Percentiles rank a stretch among this genome's conserved stretches.
Evolutionary conservation across 2,329 filamentous ascomycete species (phyloP).

Genomic region (Aspergillus sp.): DNA sequence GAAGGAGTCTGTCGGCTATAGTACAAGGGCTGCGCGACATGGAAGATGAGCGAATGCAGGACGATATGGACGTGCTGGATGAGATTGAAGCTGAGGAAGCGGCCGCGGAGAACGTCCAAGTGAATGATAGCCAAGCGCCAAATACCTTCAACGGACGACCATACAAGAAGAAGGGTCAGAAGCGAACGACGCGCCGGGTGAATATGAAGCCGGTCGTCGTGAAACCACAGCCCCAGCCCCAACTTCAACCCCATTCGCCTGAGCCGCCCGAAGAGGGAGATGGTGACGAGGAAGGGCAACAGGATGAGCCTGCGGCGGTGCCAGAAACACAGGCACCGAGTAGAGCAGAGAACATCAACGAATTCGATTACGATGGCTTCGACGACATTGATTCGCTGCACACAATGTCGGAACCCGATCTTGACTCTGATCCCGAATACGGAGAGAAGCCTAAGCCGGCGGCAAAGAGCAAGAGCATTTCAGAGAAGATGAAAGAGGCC

Average conservation of each 20-base stretch:
- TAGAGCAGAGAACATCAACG: slow-evolving; percentile 11
- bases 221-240: slow-evolving; percentile 31
- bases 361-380: slow-evolving; percentile 7
- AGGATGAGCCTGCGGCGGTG: slow-evolving; percentile 31
- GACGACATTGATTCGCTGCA: slow-evolving; percentile 24
- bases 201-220: slow-evolving; percentile 41
- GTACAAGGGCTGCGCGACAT: slow-evolving; percentile 41
- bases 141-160: slow-evolving; percentile 14
- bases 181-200: slow-evolving; percentile 47
- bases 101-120: slow-evolving; percentile 29
- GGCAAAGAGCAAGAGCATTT: slow-evolving; percentile 31
- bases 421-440: slow-evolving; percentile 33
- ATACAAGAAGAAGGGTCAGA: slow-evolving; percentile 52
- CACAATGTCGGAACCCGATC: slow-evolving; percentile 30
- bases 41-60: slow-evolving; percentile 42
- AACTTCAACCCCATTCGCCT: slow-evolving; percentile 18
- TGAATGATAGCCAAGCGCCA: slow-evolving; percentile 38
- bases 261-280: slow-evolving; percentile 18
- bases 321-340: slow-evolving; percentile 29
- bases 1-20: slow-evolving; percentile 39
- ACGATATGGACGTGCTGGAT: slow-evolving; percentile 44
- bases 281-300: slow-evolving; percentile 18
- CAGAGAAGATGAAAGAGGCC: slow-evolving; percentile 38
- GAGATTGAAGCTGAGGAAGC: slow-evolving; percentile 43
- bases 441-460: slow-evolving; percentile 20